Evolutionary conservation across 2,329 filamentous ascomycete genomes (phyloP), one percentile per base, ranked within the genome.

Genomic region (Diplodia sapinea): DNA sequence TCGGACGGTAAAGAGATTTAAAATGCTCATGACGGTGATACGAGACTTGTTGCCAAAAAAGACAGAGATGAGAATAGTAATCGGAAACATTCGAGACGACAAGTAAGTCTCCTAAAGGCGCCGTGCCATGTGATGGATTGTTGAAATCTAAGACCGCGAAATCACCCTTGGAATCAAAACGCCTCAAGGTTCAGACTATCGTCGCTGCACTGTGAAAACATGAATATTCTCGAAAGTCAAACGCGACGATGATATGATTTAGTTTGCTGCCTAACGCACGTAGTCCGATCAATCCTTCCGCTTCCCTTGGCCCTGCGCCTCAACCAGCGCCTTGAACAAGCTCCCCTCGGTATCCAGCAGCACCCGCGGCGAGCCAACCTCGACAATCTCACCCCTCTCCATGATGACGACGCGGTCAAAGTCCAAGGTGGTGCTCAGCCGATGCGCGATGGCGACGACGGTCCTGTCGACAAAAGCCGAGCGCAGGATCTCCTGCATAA

Each of bases 361-460:
- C 4, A 9, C n/a, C 1, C 20, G 26, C 9, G 70, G 71, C 20
- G 49, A 9, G 29, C 49, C 57, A 13, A 54, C 49, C 75, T 87
- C 85, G 1, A 83, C 79, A 11, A 86, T 73, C 57, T 72, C 72
- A 3, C 85, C 85, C 9, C 76, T 74, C 31, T 86, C 82, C 78
- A 87, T 80, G 8, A 87, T 82, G 1, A 82, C 78, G 33, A 87
- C 81, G 29, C 75, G 75, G 71, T 87, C 84, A 71, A 84, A 86
- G 65, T 84, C 82, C 69, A 84, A 77, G 15, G 88, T 84, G 67
- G 85, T 85, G 47, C 85, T 82, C 51, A 88, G 78, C 33, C 85
- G 84, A 75, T 88, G 86, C 5, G 85, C 85, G 1, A 88, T 83
- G 0, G 83, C 81, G 62, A 88, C 80, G 66, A 91, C 84, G 0